A percentile compares a stretch with the other conserved stretches of the same genome.
phyloP scores from a whole-genome alignment of 2,329 filamentous ascomycete species.

The Talaromyces sp. region DNA sequence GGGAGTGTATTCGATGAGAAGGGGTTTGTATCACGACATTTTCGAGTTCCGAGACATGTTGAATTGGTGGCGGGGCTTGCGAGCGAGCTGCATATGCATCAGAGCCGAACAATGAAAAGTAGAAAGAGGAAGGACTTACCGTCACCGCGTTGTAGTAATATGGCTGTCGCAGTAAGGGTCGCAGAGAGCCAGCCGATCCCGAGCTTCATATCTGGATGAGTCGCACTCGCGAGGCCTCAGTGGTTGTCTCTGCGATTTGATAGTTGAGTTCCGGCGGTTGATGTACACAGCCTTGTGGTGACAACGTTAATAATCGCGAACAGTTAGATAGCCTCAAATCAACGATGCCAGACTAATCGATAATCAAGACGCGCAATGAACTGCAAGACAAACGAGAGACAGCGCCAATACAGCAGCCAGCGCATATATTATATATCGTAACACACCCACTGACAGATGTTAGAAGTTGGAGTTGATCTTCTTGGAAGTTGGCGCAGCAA shows the following conservation, averaged over 20 bases:
- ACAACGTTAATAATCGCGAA: background rate
- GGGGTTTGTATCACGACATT: slow-evolving; percentile 74
- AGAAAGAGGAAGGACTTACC: background rate
- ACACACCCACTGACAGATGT: background rate
- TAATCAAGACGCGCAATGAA: background rate
- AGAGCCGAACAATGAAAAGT: background rate
- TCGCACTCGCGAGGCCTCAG: background rate
- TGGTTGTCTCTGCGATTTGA: background rate
- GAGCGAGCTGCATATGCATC: slow-evolving; percentile 58
- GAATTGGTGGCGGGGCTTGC: slow-evolving; percentile 70
- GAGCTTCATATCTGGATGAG: slow-evolving; percentile 8
- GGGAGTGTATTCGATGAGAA: slow-evolving; percentile 72
- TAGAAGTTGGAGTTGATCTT: background rate
- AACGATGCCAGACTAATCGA: background rate
- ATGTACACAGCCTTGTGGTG: background rate
- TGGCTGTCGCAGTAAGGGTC: slow-evolving; percentile 9
- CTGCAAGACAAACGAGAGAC: background rate
- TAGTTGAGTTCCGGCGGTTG: background rate
- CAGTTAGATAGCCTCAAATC: background rate
- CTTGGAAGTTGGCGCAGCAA: slow-evolving; percentile 13
- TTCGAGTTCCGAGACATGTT: slow-evolving; percentile 68
- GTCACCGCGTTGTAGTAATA: slow-evolving; percentile 12
- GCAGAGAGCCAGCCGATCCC: slow-evolving; percentile 10
- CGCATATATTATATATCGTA: background rate
- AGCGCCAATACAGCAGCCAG: background rate